Evolutionary conservation across 2,329 filamentous ascomycete genomes (phyloP).

Genomic region (Fusarium udum): DNA sequence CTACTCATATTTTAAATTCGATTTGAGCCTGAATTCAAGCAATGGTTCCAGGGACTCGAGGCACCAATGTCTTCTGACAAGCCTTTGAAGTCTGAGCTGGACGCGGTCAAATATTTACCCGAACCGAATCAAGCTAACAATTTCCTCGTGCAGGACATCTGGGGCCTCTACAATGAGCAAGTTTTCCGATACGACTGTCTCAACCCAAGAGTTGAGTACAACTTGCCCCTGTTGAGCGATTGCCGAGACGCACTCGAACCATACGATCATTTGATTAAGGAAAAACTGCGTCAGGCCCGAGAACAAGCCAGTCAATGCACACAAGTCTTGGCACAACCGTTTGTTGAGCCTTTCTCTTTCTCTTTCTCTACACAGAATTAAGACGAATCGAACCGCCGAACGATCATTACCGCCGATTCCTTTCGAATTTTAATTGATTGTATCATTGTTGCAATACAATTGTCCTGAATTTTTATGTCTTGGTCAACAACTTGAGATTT

Average conservation of each 20-base stretch:
- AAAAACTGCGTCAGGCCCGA: neutral
- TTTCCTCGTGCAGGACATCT: constrained; percentile 34
- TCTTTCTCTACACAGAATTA: neutral
- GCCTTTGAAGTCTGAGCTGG: neutral
- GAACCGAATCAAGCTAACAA: constrained; percentile 23
- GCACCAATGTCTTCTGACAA: neutral
- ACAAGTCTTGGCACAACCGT: neutral
- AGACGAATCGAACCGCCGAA: neutral
- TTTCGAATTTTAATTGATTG: neutral
- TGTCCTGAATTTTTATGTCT: neutral
- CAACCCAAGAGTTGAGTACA: neutral
- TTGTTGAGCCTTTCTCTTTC: neutral
- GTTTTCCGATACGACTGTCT: neutral
- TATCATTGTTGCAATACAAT: neutral
- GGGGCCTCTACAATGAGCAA: constrained; percentile 5
- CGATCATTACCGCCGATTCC: neutral
- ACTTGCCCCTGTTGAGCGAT: neutral
- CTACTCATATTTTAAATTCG: neutral
- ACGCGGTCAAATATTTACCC: constrained; percentile 24
- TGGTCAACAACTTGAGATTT: neutral
- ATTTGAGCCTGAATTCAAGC: neutral
- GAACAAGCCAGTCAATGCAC: neutral
- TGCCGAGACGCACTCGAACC: neutral
- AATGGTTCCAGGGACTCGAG: neutral
- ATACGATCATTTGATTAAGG: neutral